phyloP scores from a whole-genome alignment of 495 filamentous ascomycete species.

The Neurospora sp. region DNA sequence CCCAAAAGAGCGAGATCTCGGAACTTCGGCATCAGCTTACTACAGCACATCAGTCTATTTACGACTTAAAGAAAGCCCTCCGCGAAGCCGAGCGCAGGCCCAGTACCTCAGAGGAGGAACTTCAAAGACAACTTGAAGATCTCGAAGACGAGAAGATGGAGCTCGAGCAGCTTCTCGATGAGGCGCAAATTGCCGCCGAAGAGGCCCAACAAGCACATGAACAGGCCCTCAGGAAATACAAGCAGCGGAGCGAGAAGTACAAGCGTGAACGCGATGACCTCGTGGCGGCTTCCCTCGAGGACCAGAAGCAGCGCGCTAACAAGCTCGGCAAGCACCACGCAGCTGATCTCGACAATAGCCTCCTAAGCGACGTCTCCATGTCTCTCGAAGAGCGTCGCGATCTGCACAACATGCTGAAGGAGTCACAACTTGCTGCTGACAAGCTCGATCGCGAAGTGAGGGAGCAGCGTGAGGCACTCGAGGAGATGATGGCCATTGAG shows the following conservation, averaged over 20 bases:
- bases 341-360: constrained; percentile 11
- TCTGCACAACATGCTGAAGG: constrained; percentile 55
- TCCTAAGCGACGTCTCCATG: constrained; percentile 18
- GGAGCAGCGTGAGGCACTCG: constrained; percentile 26
- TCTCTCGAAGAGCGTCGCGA: constrained; percentile 42
- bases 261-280: constrained; percentile 26
- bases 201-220: constrained; percentile 77
- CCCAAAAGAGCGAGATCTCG: constrained; percentile 51
- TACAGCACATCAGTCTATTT: constrained; percentile 48
- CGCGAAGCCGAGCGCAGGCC: constrained; percentile 58
- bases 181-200: constrained; percentile 59
- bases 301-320: constrained; percentile 6
- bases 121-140: constrained; percentile 75
- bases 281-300: constrained; percentile 18
- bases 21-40: constrained; percentile 53
- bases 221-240: constrained; percentile 49
- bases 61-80: constrained; percentile 42
- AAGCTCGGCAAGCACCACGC: neutral
- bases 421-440: constrained; percentile 51
- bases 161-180: constrained; percentile 69
- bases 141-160: constrained; percentile 85
- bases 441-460: constrained; percentile 34
- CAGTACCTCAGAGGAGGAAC: constrained; percentile 69
- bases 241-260: constrained; percentile 42
- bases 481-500: constrained; percentile 22